These are phyloP conservation scores for Prasinococcaceae sp. DNA, from an alignment of 139 green algal genomes.

Conservation along the genomic window DNA sequence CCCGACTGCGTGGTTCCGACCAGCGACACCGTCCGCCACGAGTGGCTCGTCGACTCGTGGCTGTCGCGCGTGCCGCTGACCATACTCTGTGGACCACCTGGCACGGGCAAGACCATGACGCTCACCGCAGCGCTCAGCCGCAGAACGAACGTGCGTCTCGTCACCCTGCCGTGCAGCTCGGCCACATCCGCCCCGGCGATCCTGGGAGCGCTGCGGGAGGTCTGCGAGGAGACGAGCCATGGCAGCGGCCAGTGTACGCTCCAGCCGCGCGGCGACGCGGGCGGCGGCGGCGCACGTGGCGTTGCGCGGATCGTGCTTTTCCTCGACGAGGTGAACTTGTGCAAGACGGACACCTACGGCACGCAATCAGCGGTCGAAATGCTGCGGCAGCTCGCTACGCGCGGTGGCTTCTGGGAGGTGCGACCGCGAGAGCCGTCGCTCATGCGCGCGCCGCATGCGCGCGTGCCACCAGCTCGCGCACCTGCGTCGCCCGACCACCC, in stretches of 20 bases:
- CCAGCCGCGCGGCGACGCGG: no score
- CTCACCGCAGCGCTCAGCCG: constrained; percentile 1
- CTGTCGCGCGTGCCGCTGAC: constrained; percentile 5
- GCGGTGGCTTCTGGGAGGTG: constrained; percentile 8
- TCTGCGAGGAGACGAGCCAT: no score
- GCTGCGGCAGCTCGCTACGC: constrained; percentile 9
- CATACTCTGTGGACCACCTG: constrained; percentile 16
- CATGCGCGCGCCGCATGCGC: no score
- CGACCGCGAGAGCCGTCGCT: no score
- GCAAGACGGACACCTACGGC: constrained; percentile 9
- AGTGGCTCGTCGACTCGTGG: constrained; percentile 4
- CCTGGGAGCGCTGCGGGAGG: no score
- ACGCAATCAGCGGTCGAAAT: constrained; percentile 9
- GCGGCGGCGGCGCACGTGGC: no score
- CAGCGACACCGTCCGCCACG: constrained; percentile 7
- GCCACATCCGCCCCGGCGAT: no score
- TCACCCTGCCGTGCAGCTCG: no score
- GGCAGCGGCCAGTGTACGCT: no score
- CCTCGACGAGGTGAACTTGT: constrained; percentile 10
- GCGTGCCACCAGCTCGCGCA: no score
- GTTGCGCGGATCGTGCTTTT: constrained; percentile 10
- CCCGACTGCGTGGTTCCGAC: constrained; percentile 17
- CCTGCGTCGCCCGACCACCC: no score
- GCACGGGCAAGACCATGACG: constrained; percentile 13
- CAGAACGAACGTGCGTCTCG: no score